phyloP scores from a whole-genome alignment of 129 eudicot genomes.

The Mikania micrantha region DNA sequence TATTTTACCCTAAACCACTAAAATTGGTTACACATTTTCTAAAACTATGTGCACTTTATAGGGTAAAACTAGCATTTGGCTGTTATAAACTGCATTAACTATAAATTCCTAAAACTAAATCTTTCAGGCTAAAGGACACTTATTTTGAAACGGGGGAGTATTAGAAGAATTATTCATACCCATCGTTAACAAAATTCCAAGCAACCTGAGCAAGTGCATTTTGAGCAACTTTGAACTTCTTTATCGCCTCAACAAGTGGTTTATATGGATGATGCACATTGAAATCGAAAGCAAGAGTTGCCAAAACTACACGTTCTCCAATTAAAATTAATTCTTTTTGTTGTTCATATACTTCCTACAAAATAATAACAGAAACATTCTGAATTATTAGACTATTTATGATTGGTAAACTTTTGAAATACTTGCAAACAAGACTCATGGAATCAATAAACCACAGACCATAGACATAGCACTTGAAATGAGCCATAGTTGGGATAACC shows the following conservation, averaged over 20 bases:
- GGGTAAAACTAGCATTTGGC: background rate
- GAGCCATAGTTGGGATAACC: background rate
- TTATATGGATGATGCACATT: conserved; percentile 90
- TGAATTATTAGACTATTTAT: background rate
- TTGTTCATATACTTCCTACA: conserved; percentile 95
- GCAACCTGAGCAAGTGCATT: conserved; percentile 96
- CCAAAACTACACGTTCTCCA: conserved; percentile 82
- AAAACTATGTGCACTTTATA: background rate
- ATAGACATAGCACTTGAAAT: too few species aligned
- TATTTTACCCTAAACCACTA: background rate
- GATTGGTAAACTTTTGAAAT: background rate
- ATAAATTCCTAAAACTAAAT: background rate
- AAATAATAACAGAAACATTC: background rate
- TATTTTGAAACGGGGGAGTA: background rate
- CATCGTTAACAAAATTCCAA: conserved; percentile 97
- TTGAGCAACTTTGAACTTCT: conserved; percentile 90
- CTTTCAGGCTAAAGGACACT: background rate
- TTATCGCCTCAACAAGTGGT: conserved; percentile 96
- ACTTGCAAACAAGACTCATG: background rate
- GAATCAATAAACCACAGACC: background rate
- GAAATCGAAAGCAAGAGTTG: conserved; percentile 82
- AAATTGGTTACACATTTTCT: background rate
- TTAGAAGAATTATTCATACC: conserved; percentile 49
- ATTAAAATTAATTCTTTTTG: conserved; percentile 76
- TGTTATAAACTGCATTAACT: background rate